Evolutionary conservation across 306 rosid species (phyloP), one percentile per base, ranked within the genome.

Genomic region (Erythrophleum fordii): DNA sequence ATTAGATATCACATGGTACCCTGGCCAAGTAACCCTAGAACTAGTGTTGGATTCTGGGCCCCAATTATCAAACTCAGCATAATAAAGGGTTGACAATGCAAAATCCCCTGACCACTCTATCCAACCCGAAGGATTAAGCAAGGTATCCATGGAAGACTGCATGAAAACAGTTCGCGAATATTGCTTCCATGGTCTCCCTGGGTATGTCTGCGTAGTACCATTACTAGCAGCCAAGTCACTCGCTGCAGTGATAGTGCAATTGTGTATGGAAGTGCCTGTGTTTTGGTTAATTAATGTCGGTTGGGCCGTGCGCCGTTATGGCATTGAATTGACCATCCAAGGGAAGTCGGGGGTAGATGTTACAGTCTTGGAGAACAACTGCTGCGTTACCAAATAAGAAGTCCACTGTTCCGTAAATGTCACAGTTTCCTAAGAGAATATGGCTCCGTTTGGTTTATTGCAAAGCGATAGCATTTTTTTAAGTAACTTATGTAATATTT

Each of bases 361-460:
- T 83, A 76, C 90, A 86, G 41, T 85, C 25, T 77, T 89, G 92
- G 13, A 89, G 70, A 0, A 89, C 87, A 8, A 76, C 90, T 1
- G 83, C 86, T 11, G 87, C 90, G 11, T 89, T 85, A 26, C 92
- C 92, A 23, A 87, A 89, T 62, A 87, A 85, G 85, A 87, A 87
- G 29, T 89, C 92, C 12, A 89, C 78, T 0, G 90, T 87, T 11
- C 92, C 90, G 16, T 84, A 86, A 25, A 89, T 76, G 81, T 86
- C 85, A 60, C 90, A 89, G 66, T 87, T 78, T 52, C 83, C 90
- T 81, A 0, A 83, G 79, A 9, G 90, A 89, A 72, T 89, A 87
- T n/a, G n/a, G n/a, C n/a, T n/a, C n/a, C n/a, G n/a, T n/a, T n/a
- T n/a, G n/a, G n/a, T n/a, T n/a, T n/a, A n/a, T n/a, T n/a, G n/a